Percentiles rank a stretch among this genome's conserved stretches.
Conservation (phyloP, 805 yeast genomes). For the Phaffomyces antillensis region DNA sequence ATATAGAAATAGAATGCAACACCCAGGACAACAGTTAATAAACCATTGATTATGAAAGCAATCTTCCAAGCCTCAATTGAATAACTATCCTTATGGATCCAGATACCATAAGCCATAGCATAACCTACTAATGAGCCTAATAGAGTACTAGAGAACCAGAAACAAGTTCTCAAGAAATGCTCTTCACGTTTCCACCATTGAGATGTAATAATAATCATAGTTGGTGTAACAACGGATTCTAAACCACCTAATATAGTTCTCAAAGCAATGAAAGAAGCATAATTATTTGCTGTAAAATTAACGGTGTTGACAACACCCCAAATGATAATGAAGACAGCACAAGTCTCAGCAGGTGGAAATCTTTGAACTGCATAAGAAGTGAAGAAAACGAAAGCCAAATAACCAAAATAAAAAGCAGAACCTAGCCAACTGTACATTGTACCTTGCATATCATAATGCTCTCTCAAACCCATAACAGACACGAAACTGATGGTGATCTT, state of each 20-base stretch:
- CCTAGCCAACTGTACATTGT: conserved; percentile 38
- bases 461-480: conserved; percentile 36
- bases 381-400: conserved; percentile 42
- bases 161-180: conserved; percentile 25
- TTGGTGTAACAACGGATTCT: conserved; percentile 34
- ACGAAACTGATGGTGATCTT: conserved; percentile 35
- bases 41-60: conserved; percentile 46
- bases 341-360: conserved; percentile 38
- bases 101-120: conserved; percentile 37
- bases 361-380: conserved; percentile 37
- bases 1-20: conserved; percentile 32
- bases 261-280: conserved; percentile 37
- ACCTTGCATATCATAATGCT: conserved; percentile 35
- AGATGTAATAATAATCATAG: conserved; percentile 14
- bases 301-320: conserved; percentile 43
- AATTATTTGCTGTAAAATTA: conserved; percentile 34
- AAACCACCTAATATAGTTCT: conserved; percentile 43
- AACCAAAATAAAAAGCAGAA: conserved; percentile 49
- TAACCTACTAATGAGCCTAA: conserved; percentile 36
- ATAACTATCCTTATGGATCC: conserved; percentile 20
- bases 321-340: conserved; percentile 25
- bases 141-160: conserved; percentile 28
- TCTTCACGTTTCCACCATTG: conserved; percentile 21
- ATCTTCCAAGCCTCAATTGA: conserved; percentile 44
- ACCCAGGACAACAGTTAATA: conserved; percentile 42